Conservation (phyloP, 768 basidiomycete species). For the Hericium erinaceus region DNA sequence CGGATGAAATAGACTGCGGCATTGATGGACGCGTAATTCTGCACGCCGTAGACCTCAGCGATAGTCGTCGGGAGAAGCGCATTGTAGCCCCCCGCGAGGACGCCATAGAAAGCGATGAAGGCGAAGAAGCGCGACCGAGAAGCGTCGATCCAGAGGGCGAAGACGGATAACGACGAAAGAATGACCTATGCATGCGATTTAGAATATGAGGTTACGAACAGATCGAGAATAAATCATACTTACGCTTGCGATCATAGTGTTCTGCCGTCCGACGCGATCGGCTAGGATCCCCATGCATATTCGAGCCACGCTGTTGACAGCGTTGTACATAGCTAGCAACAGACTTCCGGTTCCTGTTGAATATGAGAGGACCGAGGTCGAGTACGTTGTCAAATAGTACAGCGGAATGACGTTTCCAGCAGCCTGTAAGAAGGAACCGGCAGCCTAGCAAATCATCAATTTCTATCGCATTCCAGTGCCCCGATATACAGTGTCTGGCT, state of each 20-base stretch:
- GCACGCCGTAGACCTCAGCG: slow-evolving; percentile 33
- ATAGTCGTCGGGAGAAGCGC: slow-evolving; percentile 35
- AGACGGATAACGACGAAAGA: slow-evolving; percentile 29
- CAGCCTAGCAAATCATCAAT: slow-evolving; percentile 17
- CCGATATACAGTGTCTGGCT: neutral
- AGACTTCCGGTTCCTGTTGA: slow-evolving; percentile 28
- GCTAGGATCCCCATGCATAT: slow-evolving; percentile 33
- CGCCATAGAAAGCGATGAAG: slow-evolving; percentile 32
- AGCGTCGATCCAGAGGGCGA: slow-evolving; percentile 35
- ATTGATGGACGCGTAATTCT: slow-evolving; percentile 34
- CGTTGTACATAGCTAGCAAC: slow-evolving; percentile 33
- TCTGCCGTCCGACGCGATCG: slow-evolving; percentile 34
- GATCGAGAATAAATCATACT: slow-evolving; percentile 3
- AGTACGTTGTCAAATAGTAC: slow-evolving; percentile 36
- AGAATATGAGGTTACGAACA: neutral
- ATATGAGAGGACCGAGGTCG: slow-evolving; percentile 29
- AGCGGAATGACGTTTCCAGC: slow-evolving; percentile 36
- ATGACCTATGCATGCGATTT: slow-evolving; percentile 21
- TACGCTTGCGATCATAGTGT: slow-evolving; percentile 32
- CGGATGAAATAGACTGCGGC: slow-evolving; percentile 33
- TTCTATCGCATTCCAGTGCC: neutral
- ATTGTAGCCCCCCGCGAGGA: slow-evolving; percentile 37
- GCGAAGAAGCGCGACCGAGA: slow-evolving; percentile 28
- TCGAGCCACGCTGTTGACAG: slow-evolving; percentile 33
- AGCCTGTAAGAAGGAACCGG: slow-evolving; percentile 34